Evolutionary conservation across 257 asterid genomes (phyloP), one percentile per base, ranked within the genome.

Genomic region (Fraxinus americana): DNA sequence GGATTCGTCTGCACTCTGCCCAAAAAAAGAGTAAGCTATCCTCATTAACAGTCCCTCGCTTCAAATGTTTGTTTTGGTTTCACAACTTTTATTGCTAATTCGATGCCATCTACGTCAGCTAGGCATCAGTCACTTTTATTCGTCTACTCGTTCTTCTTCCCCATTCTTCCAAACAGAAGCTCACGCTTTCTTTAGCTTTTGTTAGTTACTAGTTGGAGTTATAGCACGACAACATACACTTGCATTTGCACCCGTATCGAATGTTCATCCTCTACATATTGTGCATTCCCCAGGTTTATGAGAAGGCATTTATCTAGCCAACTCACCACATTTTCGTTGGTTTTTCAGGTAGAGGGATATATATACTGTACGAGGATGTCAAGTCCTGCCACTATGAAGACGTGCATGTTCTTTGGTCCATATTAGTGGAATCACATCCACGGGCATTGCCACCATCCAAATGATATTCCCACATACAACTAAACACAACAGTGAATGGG

Each of bases 381-480:
- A 87, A 87, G 83, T 81, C 89, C 21, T 87, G 91, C 80, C 86
- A 83, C 12, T 87, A 79, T 59, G 91, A 87, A 83, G 89, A 87
- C 41, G 91, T 87, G 27, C 91, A 85, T 52, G 86, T 85, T 45
- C 83, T 87, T 29, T 87, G 91, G 91, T 91, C 98, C 25, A 92
- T 94, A 80, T 74, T 94, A 81, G 97, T 94, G 81, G 96, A 94
- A 83, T 88, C 97, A 19, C 94, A 94, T 75, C 92, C 87, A 30
- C 92, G 82, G 30, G 85, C 95, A 10, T 81, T 85, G 84, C 94
- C 92, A 16, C 88, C 88, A 32, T 85, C 92, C 23, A 86, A 84
- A 79, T 88, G 89, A 89, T 66, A 66, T 41, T 45, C 81, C 81
- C 81, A 86, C 8, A 82, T 80, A 75, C 85, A 57, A 50, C 67